Base-by-base conservation (phyloP, 345 rosid species). In the Ricinus communis region DNA sequence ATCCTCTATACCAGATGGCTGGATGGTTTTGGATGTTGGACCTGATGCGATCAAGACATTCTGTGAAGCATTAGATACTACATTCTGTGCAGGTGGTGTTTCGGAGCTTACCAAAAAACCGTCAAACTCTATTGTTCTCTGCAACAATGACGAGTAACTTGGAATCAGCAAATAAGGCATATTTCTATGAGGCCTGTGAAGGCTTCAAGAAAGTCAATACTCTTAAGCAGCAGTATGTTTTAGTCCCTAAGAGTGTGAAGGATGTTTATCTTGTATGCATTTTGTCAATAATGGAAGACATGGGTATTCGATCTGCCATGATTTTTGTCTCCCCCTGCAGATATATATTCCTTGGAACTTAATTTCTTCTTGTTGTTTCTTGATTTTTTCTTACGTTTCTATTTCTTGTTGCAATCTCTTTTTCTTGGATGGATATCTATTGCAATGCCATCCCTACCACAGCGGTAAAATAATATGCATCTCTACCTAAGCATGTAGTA, bases 1-100 rank as follows among this genome's bases (percentile, higher is more conserved):
- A 40, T 73, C 97, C 8, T 81, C 36, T n/a, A 91, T 93, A 69
- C 90, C 92, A 4, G 97, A 89, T 78, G 93, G 93, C 1, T 93
- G 98, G 98, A 91, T 93, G 96, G 98, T 97, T 63, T 77, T 93
- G 83, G 98, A 93, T 83, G 77, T 91, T 2, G 98, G 98, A 71
- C 98, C 98, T 8, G 91, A 93, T 78, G 78, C 92, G 52, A 73
- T 87, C 66, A 83, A 85, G 85, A 82, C 90, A 63, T 93, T 93
- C 84, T 78, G 72, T 41, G 86, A 84, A 71, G 77, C 89, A 59
- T 61, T 93, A 75, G 97, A 88, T 64, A 83, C 86, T 4, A 86
- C 97, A n/a, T n/a, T n/a, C n/a, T n/a, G n/a, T 95, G 67, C 78
- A 86, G 27, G 85, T 80, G 0, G 70, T 95, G 10, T 95, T 95